Percentiles rank a stretch among this genome's conserved stretches.
These are phyloP conservation scores for Begonia fuchsioides DNA, from an alignment of 306 rosid genomes.

Conservation along the genomic window DNA sequence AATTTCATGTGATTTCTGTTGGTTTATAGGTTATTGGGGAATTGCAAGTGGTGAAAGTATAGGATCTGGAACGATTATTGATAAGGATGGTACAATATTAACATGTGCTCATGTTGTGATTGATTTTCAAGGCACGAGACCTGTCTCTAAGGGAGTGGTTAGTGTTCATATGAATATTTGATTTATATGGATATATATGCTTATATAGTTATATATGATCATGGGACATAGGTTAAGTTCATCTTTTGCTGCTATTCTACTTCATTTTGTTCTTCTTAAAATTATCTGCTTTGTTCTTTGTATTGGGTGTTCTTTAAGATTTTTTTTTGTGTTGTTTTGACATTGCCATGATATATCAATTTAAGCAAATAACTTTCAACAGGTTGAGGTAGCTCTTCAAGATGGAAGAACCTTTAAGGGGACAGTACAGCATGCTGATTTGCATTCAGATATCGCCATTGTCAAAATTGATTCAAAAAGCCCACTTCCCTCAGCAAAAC, in stretches of 20 bases:
- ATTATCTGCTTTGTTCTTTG: neutral
- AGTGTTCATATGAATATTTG: conserved; percentile 9
- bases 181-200: too few relatives aligned
- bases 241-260: too few relatives aligned
- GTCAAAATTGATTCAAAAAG: conserved; percentile 65
- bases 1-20: neutral
- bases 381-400: conserved; percentile 83
- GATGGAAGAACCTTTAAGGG: conserved; percentile 88
- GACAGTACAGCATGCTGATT: conserved; percentile 58
- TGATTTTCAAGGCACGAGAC: conserved; percentile 36
- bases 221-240: too few relatives aligned
- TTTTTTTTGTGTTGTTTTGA: neutral
- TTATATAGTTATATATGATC: too few relatives aligned
- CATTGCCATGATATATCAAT: neutral
- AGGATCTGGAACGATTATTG: conserved; percentile 80
- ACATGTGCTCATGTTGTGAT: conserved; percentile 83
- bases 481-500: conserved; percentile 68
- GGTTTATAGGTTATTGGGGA: conserved; percentile 33
- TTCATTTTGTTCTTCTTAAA: too few relatives aligned
- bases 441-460: conserved; percentile 77
- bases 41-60: conserved; percentile 29
- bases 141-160: conserved; percentile 62
- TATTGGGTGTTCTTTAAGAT: conserved; percentile 2
- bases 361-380: conserved; percentile 6
- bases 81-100: conserved; percentile 71